phyloP scores from a whole-genome alignment of 768 basidiomycete genomes.

The Candolleomyces efflorescens region DNA sequence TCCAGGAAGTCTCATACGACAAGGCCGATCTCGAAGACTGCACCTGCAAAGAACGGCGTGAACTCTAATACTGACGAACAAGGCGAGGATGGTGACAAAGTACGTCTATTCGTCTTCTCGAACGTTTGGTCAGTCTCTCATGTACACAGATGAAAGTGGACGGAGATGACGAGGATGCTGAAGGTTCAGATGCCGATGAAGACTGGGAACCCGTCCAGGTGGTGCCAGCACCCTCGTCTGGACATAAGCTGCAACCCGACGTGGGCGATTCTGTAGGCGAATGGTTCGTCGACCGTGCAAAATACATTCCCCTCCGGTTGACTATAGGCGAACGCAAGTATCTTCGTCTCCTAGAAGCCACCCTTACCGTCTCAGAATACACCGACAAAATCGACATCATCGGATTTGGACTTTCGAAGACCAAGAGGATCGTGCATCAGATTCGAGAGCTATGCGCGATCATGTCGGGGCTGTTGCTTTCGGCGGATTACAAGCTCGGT shows the following conservation, averaged over 20 bases:
- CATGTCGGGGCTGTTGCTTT: slow-evolving; percentile 76
- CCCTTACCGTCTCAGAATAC: slow-evolving; percentile 81
- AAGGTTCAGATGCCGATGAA: slow-evolving; percentile 6
- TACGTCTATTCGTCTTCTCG: background rate
- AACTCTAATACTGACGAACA: background rate
- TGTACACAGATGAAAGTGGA: slow-evolving; percentile 24
- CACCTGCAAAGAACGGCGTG: slow-evolving; percentile 18
- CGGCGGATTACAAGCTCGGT: slow-evolving; percentile 86
- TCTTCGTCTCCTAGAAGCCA: slow-evolving; percentile 81
- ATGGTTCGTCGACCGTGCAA: slow-evolving; percentile 81
- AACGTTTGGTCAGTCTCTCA: background rate
- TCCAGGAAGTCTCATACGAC: slow-evolving; percentile 57
- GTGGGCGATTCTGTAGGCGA: slow-evolving; percentile 66
- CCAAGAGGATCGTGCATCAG: slow-evolving; percentile 84
- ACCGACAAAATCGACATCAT: slow-evolving; percentile 88
- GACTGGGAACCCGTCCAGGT: slow-evolving; percentile 38
- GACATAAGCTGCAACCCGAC: slow-evolving; percentile 40
- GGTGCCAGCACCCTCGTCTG: slow-evolving; percentile 25
- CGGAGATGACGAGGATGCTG: slow-evolving; percentile 18
- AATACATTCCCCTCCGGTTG: slow-evolving; percentile 77
- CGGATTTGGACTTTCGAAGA: slow-evolving; percentile 71
- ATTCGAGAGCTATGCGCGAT: slow-evolving; percentile 86
- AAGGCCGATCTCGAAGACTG: slow-evolving; percentile 38
- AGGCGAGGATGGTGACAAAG: slow-evolving; percentile 28
- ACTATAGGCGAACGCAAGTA: slow-evolving; percentile 75